A percentile compares a stretch with the other conserved stretches of the same genome.
Conservation (phyloP, 352 stramenopile genomes). For the Phytophthora ramorum region DNA sequence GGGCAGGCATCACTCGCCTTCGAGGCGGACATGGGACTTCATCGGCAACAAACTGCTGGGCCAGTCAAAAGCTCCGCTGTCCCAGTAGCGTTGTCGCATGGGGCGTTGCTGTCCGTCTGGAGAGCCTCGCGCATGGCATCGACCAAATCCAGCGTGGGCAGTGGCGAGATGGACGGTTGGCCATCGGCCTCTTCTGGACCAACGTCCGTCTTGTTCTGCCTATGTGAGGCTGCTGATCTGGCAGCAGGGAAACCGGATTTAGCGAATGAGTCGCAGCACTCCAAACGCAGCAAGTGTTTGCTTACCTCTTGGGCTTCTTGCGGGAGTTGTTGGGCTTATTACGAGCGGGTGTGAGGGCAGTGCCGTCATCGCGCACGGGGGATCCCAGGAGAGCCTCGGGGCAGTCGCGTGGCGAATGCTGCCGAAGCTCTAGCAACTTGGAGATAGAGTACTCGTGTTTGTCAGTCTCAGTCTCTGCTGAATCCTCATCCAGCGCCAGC, state of each 20-base stretch:
- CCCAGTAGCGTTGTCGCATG: neutral
- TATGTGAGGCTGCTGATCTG: slow-evolving; percentile 23
- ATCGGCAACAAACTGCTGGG: neutral
- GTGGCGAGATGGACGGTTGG: slow-evolving; percentile 1
- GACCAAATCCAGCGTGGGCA: slow-evolving; percentile 37
- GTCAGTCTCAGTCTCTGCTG: neutral
- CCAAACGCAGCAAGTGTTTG: slow-evolving; percentile 8
- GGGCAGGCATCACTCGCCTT: neutral
- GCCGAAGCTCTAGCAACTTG: slow-evolving; percentile 29
- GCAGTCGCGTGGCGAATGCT: slow-evolving; percentile 27
- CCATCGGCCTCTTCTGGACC: slow-evolving; percentile 4
- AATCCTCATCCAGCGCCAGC: slow-evolving; percentile 9
- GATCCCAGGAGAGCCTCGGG: slow-evolving; percentile 26
- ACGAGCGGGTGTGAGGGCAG: neutral
- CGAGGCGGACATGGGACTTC: too few relatives aligned
- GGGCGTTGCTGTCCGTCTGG: neutral
- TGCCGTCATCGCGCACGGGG: slow-evolving; percentile 35
- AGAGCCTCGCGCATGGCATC: slow-evolving; percentile 16
- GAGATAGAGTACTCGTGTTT: slow-evolving; percentile 34
- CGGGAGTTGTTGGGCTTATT: slow-evolving; percentile 18
- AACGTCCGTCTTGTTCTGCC: slow-evolving; percentile 4
- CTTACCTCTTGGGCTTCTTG: slow-evolving; percentile 39
- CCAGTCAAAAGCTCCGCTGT: slow-evolving; percentile 7
- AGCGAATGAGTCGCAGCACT: neutral
- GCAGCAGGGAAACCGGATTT: slow-evolving; percentile 15